Evolutionary conservation across 306 rosid species (phyloP).

Genomic region (Aeschynomene evenia): DNA sequence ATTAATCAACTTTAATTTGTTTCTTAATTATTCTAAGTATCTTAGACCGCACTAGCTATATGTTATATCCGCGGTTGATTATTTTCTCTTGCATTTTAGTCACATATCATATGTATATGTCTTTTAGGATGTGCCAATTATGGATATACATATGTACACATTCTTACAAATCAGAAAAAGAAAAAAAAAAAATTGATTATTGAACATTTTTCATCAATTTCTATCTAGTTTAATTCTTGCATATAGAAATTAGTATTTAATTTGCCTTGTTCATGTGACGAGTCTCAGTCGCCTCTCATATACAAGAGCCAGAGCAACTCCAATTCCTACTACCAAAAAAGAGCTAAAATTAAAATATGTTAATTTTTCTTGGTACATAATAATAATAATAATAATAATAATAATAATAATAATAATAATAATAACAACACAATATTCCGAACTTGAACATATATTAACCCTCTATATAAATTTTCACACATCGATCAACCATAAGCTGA

Average conservation of each 20-base stretch:
- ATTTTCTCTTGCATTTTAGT: neutral
- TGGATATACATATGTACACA: neutral
- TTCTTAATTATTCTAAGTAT: constrained; percentile 24
- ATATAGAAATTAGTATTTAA: too few species aligned
- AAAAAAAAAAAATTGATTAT: too few species aligned
- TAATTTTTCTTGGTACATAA: neutral
- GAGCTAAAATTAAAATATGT: neutral
- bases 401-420: too few species aligned
- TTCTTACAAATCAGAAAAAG: neutral
- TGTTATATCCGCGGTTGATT: neutral
- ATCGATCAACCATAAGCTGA: neutral
- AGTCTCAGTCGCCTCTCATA: too few species aligned
- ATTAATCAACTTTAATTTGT: constrained; percentile 25
- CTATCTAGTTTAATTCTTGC: too few species aligned
- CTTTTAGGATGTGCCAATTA: neutral
- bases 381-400: too few species aligned
- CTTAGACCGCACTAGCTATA: constrained; percentile 33
- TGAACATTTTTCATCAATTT: too few species aligned
- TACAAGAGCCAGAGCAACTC: neutral
- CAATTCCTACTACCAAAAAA: too few species aligned
- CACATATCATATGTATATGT: too few species aligned
- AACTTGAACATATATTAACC: neutral
- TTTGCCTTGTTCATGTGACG: neutral
- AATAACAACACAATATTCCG: neutral
- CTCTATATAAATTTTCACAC: neutral